Base-by-base conservation (phyloP, 768 basidiomycete species). In the Suillus hirtellus region DNA sequence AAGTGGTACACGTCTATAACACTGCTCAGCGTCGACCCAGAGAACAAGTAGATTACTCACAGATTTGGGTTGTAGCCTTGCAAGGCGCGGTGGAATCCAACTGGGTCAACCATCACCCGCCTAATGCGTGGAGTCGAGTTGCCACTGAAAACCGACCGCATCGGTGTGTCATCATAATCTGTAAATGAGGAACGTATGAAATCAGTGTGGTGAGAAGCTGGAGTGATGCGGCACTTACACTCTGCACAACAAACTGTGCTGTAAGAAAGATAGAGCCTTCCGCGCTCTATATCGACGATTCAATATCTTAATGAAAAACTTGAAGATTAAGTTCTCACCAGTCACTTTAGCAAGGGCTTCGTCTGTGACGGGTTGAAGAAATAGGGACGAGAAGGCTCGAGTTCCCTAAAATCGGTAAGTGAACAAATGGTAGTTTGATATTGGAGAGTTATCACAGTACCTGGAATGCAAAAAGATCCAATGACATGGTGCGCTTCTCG, bases 201-300 rank as follows among this genome's bases (percentile, higher is more conserved):
- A 58, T 10, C 17, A 17, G 56, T 3, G 1, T 27, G 10, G 17
- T 31, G 24, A 42, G 56, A 58, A 19, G 17, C 1, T 58, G 9
- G 10, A 27, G 11, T 11, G 4, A 24, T 31, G 19, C 24, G 11
- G 24, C 40, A 58, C 56, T 27, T 27, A 58, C 56, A 42, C 24
- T 58, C 56, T 42, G 56, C 56, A 19, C 40, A 38, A 19, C 40
- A 24, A 19, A 58, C 56, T 42, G 6, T 43, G 56, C 56, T 42
- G 24, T 58, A 58, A 17, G 40, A 58, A 27, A 58, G 56, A 40
- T 58, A 58, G 17, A 31, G 56, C 42, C 40, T 58, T 58, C 56
- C 56, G 19, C 21, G 56, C 27, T 40, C 56, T 58, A 27, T 12
- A 53, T 35, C 19, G 24, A 58, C 31, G 3, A 24, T 58, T 58